Conservation (phyloP, 2,329 filamentous ascomycete genomes). For the Aspergillus sp. region DNA sequence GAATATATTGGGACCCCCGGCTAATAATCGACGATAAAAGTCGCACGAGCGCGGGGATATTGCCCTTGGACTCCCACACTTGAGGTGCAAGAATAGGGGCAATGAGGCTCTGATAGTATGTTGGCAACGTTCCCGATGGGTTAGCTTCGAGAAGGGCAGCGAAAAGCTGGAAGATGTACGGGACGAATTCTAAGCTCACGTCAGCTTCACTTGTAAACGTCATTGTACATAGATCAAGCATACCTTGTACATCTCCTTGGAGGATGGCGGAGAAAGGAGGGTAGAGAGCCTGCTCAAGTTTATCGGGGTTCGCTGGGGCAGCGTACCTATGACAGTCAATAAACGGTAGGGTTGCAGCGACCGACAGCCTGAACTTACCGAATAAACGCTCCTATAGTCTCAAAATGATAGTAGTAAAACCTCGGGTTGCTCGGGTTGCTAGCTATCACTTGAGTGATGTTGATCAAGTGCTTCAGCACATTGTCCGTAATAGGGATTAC, state of each 20-base stretch:
- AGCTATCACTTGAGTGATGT: constrained; percentile 88
- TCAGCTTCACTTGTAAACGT: constrained; percentile 28
- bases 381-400: constrained; percentile 86
- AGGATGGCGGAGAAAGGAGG: constrained; percentile 79
- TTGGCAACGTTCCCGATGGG: constrained; percentile 72
- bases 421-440: constrained; percentile 94
- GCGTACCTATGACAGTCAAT: constrained; percentile 52
- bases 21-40: constrained; percentile 82
- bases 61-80: constrained; percentile 89
- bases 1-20: constrained; percentile 69
- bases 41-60: constrained; percentile 85
- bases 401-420: constrained; percentile 99
- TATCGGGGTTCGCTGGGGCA: constrained; percentile 66
- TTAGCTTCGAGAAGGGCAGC: constrained; percentile 87
- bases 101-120: constrained; percentile 77
- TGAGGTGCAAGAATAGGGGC: constrained; percentile 74
- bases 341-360: not conserved
- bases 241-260: constrained; percentile 76
- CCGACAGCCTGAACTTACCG: constrained; percentile 46
- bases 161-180: constrained; percentile 94
- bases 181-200: constrained; percentile 72
- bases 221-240: not conserved
- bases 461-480: constrained; percentile 79
- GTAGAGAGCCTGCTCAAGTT: constrained; percentile 80
- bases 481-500: constrained; percentile 71